Evolutionary conservation across 306 rosid species (phyloP).

Genomic region (Vicia villosa): DNA sequence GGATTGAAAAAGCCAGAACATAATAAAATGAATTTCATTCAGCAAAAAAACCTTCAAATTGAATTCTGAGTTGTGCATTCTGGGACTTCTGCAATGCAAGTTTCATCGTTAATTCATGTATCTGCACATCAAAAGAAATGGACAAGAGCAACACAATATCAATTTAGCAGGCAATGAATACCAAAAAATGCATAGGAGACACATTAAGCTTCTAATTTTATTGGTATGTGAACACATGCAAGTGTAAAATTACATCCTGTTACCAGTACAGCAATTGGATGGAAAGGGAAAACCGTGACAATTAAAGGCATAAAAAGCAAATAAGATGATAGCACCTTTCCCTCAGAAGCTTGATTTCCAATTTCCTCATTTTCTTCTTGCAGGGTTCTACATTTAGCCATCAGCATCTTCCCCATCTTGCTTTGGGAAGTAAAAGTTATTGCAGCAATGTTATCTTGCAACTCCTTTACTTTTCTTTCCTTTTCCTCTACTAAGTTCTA

Average conservation of each 20-base stretch:
- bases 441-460: slow-evolving; percentile 83
- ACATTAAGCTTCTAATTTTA: not conserved
- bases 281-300: not conserved
- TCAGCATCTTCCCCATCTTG: slow-evolving; percentile 97
- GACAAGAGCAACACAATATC: slow-evolving; percentile 12
- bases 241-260: slow-evolving; percentile 10
- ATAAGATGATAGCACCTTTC: slow-evolving; percentile 62
- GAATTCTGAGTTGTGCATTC: slow-evolving; percentile 73
- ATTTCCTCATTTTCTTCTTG: slow-evolving; percentile 99
- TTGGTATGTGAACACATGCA: slow-evolving; percentile 9
- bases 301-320: slow-evolving; percentile 13
- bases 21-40: slow-evolving; percentile 19
- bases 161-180: slow-evolving; percentile 18
- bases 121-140: slow-evolving; percentile 49
- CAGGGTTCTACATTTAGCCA: slow-evolving; percentile 96
- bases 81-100: slow-evolving; percentile 88
- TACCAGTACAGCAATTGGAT: not conserved
- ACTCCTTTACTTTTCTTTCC: slow-evolving; percentile 87
- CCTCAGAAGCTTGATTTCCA: slow-evolving; percentile 99
- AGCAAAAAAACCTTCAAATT: slow-evolving; percentile 78
- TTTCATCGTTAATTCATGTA: slow-evolving; percentile 78
- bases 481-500: slow-evolving; percentile 91
- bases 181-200: slow-evolving; percentile 7
- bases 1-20: slow-evolving; percentile 24
- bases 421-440: slow-evolving; percentile 85